A percentile compares a stretch with the other conserved stretches of the same genome.
Evolutionary conservation across 805 yeast genomes (phyloP).

Genomic region (Kuraishia floccosa): DNA sequence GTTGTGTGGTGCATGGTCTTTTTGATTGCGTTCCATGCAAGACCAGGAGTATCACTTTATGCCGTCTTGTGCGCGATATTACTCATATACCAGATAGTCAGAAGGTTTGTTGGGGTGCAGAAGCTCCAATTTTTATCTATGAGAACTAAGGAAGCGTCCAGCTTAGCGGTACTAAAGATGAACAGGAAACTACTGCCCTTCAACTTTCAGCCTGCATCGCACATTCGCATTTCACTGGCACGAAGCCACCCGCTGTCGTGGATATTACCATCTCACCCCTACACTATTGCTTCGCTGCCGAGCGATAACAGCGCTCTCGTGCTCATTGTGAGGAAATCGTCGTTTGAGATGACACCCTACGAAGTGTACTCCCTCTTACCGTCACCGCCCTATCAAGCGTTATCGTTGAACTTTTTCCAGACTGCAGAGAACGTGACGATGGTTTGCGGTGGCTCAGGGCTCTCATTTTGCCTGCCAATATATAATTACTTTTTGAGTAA

Average conservation of each 20-base stretch:
- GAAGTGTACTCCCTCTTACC: conserved; percentile 24
- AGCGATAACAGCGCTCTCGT: conserved; percentile 23
- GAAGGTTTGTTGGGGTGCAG: conserved; percentile 16
- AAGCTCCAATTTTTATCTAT: conserved; percentile 10
- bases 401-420: conserved; percentile 29
- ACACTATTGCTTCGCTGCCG: conserved; percentile 39
- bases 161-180: conserved; percentile 10
- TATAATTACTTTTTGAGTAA: conserved; percentile 25
- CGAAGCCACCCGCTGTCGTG: conserved; percentile 27
- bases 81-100: conserved; percentile 23
- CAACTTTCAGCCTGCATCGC: conserved; percentile 40
- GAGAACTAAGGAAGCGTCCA: conserved; percentile 11
- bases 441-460: conserved; percentile 67
- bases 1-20: conserved; percentile 33
- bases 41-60: conserved; percentile 47
- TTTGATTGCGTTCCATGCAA: conserved; percentile 47
- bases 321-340: conserved; percentile 33
- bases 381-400: conserved; percentile 26
- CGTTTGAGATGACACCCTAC: conserved; percentile 19
- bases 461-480: conserved; percentile 50
- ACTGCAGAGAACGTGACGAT: conserved; percentile 39
- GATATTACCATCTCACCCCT: conserved; percentile 58
- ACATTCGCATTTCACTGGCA: conserved; percentile 34
- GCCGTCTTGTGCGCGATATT: conserved; percentile 16
- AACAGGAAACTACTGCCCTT: conserved; percentile 2